Evolutionary conservation across 352 stramenopile species (phyloP).

Genomic region (Pythium inflatum): DNA sequence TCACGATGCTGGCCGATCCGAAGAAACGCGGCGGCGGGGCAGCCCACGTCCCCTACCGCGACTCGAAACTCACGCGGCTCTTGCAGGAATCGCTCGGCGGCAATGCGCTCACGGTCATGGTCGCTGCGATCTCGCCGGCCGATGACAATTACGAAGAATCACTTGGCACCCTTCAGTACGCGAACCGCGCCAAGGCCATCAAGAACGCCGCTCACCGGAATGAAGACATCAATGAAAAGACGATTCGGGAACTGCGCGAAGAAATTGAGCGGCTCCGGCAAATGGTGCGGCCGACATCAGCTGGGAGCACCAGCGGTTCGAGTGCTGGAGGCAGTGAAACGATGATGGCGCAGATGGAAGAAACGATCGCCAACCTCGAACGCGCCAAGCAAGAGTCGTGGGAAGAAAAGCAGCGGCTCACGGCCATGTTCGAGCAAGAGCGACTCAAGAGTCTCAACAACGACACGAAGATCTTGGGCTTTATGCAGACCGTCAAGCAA

Average conservation of each 20-base stretch:
- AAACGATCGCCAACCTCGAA: constrained; percentile 87
- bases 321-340: constrained; percentile 32
- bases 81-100: constrained; percentile 91
- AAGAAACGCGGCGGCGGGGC: constrained; percentile 38
- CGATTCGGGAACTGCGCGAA: constrained; percentile 90
- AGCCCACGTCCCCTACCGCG: constrained; percentile 89
- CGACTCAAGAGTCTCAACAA: constrained; percentile 84
- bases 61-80: constrained; percentile 91
- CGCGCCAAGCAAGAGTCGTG: constrained; percentile 88
- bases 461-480: constrained; percentile 80
- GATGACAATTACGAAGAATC: constrained; percentile 95
- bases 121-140: constrained; percentile 91
- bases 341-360: constrained; percentile 82
- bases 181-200: constrained; percentile 91
- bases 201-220: constrained; percentile 90
- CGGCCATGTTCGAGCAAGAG: constrained; percentile 85
- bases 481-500: constrained; percentile 91
- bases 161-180: constrained; percentile 94
- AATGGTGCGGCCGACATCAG: constrained; percentile 67
- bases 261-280: constrained; percentile 92
- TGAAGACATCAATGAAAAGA: constrained; percentile 91
- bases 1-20: constrained; percentile 83
- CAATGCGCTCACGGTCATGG: constrained; percentile 94
- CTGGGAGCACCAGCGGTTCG: neutral
- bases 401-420: constrained; percentile 90